A percentile compares a stretch with the other conserved stretches of the same genome.
Evolutionary conservation across 495 filamentous ascomycete species (phyloP).

Genomic region (Tuber magnatum): DNA sequence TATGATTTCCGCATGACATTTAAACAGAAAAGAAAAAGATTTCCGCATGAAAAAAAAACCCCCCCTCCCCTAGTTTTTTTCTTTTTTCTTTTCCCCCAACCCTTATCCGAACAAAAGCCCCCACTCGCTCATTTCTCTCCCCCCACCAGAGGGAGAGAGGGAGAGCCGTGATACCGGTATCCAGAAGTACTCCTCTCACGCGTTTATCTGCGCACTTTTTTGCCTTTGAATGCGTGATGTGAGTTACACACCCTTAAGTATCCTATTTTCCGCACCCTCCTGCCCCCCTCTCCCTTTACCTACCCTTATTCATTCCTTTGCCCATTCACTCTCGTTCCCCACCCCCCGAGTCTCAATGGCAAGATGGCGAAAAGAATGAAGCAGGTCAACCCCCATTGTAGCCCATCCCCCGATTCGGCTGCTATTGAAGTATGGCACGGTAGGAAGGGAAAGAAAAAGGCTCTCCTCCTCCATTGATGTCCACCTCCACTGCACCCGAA

Average conservation of each 20-base stretch:
- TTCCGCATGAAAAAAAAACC: not conserved
- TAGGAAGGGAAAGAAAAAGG: not conserved
- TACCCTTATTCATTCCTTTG: not conserved
- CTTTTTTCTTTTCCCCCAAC: too few species aligned
- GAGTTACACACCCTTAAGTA: not conserved
- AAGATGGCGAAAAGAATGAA: not conserved
- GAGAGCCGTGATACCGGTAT: not conserved
- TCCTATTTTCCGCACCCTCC: not conserved
- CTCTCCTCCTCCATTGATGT: not conserved
- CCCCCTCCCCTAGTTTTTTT: not conserved
- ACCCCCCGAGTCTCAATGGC: not conserved
- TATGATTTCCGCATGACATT: not conserved
- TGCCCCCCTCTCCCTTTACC: not conserved
- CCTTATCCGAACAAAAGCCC: not conserved
- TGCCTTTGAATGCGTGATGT: not conserved
- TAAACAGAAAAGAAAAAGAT: too few species aligned
- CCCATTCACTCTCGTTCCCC: not conserved
- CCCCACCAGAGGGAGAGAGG: not conserved
- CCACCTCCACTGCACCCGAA: not conserved
- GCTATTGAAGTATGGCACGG: conserved; percentile 2
- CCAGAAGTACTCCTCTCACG: not conserved
- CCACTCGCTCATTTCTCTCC: not conserved
- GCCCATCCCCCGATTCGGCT: not conserved
- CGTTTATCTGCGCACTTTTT: not conserved
- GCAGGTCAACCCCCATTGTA: not conserved